Base-by-base conservation (phyloP, 2,329 filamentous ascomycete species). In the Rhexocercosporidium sp. region DNA sequence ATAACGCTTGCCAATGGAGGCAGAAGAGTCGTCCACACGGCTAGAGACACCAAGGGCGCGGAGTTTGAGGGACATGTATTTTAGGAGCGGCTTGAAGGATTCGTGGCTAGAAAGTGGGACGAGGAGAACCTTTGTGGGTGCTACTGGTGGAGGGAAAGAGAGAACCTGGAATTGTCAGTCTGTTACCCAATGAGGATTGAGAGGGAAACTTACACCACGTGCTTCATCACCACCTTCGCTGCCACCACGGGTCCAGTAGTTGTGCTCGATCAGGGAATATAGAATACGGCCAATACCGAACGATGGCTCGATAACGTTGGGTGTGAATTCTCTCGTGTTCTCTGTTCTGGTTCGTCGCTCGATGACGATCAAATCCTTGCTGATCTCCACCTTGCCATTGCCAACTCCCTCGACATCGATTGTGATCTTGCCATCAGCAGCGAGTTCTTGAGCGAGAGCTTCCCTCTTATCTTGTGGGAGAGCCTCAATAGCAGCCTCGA, bases 241-340 rank as follows among this genome's bases (percentile, higher is more conserved):
- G 64, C 78, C 85, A 56, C 61, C 61, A 71, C 96, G 92, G 63
- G 90, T 93, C 95, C 96, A 99, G 87, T 94, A 99, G 78, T 88
- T 90, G 82, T 99, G 96, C 83, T 99, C 96, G 77, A 97, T 92
- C 75, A 99, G 83, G 68, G 92, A 90, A 84, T 97, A 98, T 66
- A 98, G 84, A 70, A 98, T 97, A 75, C 95, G 89, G 68, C 95
- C 96, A 76, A 98, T 97, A 84, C 95, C 95, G 76, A 98, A 99
- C 0, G 95, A 98, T 1, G 95, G 96, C 83, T 99, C 96, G 74
- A 98, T 96, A 57, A 97, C 94, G 77, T 97, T 97, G 68, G 95
- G 95, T 0, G 91, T 96, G 82, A 93, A 99, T 79, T 97, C 94
- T 75, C 96, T 88, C 66, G 90, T 88, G 78, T 97, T 91, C 80